Base-by-base conservation (phyloP, 2,329 filamentous ascomycete genomes). In the Trichoderma sp. region DNA sequence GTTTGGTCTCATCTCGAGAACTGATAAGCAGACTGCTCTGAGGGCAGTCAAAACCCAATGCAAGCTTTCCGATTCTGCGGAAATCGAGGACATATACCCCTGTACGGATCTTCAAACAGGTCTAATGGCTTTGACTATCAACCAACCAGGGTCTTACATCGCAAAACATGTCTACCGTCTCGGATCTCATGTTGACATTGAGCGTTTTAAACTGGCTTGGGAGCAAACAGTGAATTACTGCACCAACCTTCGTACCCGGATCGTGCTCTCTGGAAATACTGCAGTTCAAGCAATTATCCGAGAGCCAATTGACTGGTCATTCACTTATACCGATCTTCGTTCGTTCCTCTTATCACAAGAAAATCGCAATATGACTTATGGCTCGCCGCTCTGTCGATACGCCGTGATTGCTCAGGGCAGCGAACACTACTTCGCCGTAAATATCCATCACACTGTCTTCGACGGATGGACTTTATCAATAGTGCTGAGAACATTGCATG, bases 121-220 rank as follows among this genome's bases (percentile, higher is more conserved):
- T 8, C n/a, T 72, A 21, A 72, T 72, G 71, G 39, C 65, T 11
- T 43, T 72, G 36, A 43, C 71, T 5, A 47, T 70, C 24, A 43
- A 36, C 11, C 65, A 72, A 24, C 71, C 71, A 18, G 71, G 65
- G 6, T 72, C 64, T 9, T 72, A 70, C 9, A 63, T 72, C 5
- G 24, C 64, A 18, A 62, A 47, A 24, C 36, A 58, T 14, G 9
- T 70, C 21, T 70, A 69, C n/a, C 47, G 39, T 5, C 34, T 71
- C 3, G 34, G n/a, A 24, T 6, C 32, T 5, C n/a, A 61, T 2
- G 6, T 69, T 11, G 64, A 69, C 11, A 26, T 61, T 12, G 14
- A 60, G 7, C 34, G 63, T 1, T 61, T 71, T 30, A 58, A 61
- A 68, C 62, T 70, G 0, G 77, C 80, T 1, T 81, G 79, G 80